phyloP scores from a whole-genome alignment of 2,329 filamentous ascomycete genomes.

The Botrytis cinerea region DNA sequence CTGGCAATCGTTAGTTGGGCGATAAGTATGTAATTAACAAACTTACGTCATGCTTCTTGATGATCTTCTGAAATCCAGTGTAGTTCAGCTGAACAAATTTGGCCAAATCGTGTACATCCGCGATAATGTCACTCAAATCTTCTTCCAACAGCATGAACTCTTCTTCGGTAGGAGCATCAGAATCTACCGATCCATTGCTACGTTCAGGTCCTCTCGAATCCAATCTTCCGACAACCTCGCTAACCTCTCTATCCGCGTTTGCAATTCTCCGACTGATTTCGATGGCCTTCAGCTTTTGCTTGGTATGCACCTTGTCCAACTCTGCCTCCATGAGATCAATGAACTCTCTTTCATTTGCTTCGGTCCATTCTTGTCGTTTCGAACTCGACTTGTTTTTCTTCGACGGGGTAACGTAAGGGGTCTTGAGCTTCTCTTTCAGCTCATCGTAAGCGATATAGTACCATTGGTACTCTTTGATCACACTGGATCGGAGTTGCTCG shows the following conservation, averaged over 20 bases:
- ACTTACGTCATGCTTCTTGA: slow-evolving; percentile 97
- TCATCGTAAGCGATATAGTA: slow-evolving; percentile 98
- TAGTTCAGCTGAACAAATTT: slow-evolving; percentile 99
- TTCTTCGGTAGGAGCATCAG: slow-evolving; percentile 71
- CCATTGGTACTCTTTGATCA: slow-evolving; percentile 97
- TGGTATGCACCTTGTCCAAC: slow-evolving; percentile 95
- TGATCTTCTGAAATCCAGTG: slow-evolving; percentile 99
- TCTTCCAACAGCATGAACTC: slow-evolving; percentile 94
- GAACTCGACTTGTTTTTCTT: slow-evolving; percentile 50
- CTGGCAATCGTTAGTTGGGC: slow-evolving; percentile 47
- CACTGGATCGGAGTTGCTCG: slow-evolving; percentile 91
- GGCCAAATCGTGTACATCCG: slow-evolving; percentile 94
- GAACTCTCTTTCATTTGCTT: slow-evolving; percentile 89
- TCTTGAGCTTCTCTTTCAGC: slow-evolving; percentile 84
- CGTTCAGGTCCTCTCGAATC: slow-evolving; percentile 58
- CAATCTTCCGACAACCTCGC: slow-evolving; percentile 77
- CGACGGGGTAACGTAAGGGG: slow-evolving; percentile 58
- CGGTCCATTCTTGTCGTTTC: slow-evolving; percentile 73
- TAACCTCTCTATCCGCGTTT: slow-evolving; percentile 84
- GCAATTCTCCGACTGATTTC: slow-evolving; percentile 92
- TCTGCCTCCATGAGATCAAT: slow-evolving; percentile 85
- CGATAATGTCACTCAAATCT: slow-evolving; percentile 95
- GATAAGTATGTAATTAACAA: neutral
- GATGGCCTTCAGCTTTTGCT: slow-evolving; percentile 95
- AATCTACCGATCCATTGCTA: slow-evolving; percentile 37